Evolutionary conservation across 2,329 filamentous ascomycete species (phyloP), one percentile per base, ranked within the genome.

Genomic region (Colletotrichum endophyticum): DNA sequence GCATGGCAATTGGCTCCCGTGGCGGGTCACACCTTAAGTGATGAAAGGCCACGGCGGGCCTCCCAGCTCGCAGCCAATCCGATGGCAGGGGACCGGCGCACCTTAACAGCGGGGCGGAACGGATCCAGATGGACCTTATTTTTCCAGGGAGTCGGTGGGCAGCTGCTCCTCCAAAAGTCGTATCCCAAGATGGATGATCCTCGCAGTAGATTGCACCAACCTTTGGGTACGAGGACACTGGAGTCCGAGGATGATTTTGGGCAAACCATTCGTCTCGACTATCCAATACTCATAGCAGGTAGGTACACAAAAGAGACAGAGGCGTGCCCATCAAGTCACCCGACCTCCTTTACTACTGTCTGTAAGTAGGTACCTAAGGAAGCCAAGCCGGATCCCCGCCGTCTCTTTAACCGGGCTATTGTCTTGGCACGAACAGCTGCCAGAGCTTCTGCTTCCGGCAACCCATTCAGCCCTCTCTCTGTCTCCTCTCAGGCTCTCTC

Each of bases 381-480:
- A 32, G 64, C 70, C 73, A 73, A 73, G 70, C 64, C 70, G 73
- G 73, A 66, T 66, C 57, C 27, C 64, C 27, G 59, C 64, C 27
- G 70, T 49, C 70, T 39, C 16, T 34, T 70, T 57, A 49, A 30
- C 70, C 39, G 68, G 53, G 16, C 59, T 36, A 70, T 36, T 53
- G 64, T 44, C 74, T 76, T 73, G 74, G 70, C 63, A 76, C n/a
- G 39, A 64, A 34, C 30, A 39, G 64, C 49, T 68, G 66, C 66
- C 27, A 67, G 66, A 56, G 71, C 39, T 27, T 49, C 9, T 59
- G 34, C 39, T 59, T 56, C 57, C 30, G 39, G 30, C 57, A 30
- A 61, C 57, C 57, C 9, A 15, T n/a, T 19, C 59, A 53, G 44
- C 44, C n/a, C 59, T 36, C 39, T 44, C 59, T 36, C 39, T 49